These are phyloP conservation scores for Curvularia sp. DNA, from an alignment of 2,329 filamentous ascomycete genomes.

Conservation along the genomic window DNA sequence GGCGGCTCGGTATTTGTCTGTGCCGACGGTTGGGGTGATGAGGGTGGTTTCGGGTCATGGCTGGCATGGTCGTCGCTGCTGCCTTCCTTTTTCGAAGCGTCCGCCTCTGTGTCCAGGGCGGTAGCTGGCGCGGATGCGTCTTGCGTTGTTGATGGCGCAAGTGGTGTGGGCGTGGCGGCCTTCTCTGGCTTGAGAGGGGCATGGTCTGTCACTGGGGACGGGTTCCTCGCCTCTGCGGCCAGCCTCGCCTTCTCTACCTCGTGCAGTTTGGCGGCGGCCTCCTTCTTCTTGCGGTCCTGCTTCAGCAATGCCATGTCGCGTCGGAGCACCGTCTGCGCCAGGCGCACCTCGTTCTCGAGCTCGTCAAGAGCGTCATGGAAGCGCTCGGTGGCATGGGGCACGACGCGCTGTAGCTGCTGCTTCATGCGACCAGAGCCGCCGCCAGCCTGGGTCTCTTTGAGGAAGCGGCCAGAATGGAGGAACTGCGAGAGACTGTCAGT, in stretches of 20 bases:
- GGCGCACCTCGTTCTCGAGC: slow-evolving; percentile 56
- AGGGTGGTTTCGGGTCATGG: slow-evolving; percentile 17
- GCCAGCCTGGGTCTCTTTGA: slow-evolving; percentile 51
- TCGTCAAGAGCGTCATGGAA: slow-evolving; percentile 62
- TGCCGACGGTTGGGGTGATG: slow-evolving; percentile 19
- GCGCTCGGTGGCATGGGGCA: slow-evolving; percentile 53
- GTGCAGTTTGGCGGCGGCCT: slow-evolving; percentile 43
- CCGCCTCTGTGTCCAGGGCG: slow-evolving; percentile 19
- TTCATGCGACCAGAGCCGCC: slow-evolving; percentile 41
- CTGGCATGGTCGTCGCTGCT: not conserved
- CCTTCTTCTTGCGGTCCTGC: slow-evolving; percentile 46
- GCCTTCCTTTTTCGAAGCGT: slow-evolving; percentile 22
- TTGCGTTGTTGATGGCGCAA: slow-evolving; percentile 14
- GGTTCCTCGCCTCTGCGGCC: slow-evolving; percentile 38
- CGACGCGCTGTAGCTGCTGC: slow-evolving; percentile 46
- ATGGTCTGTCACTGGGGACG: slow-evolving; percentile 15
- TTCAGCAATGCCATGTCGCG: slow-evolving; percentile 49
- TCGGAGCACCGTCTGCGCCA: slow-evolving; percentile 46
- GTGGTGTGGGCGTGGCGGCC: slow-evolving; percentile 19
- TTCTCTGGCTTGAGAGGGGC: slow-evolving; percentile 26
- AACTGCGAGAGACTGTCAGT: slow-evolving; percentile 44
- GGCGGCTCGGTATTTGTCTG: slow-evolving; percentile 25
- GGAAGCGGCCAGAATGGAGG: slow-evolving; percentile 54
- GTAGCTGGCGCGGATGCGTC: slow-evolving; percentile 17
- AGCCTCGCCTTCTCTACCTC: slow-evolving; percentile 44